Base-by-base conservation (phyloP, 2,329 filamentous ascomycete species). In the Aureobasidium sp. region DNA sequence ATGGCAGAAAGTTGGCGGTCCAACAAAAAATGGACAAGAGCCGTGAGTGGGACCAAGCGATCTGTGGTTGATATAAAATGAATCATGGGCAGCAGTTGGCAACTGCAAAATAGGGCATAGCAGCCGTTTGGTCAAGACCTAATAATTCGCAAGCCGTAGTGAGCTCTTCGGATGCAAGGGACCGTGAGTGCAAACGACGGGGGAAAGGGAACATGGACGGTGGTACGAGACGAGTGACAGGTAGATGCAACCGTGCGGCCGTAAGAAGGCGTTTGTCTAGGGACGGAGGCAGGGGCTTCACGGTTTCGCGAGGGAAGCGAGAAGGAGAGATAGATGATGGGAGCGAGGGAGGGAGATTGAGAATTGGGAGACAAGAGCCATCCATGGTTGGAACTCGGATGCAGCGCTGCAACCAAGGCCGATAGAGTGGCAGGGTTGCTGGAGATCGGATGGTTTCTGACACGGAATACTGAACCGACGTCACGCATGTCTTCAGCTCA, bases 201-300 rank as follows among this genome's bases (percentile, higher is more conserved):
- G 55, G 57, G 32, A 59, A 49, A 15, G 57, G 21, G 57, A 50
- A 50, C 54, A 44, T 45, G 29, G 42, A 10, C 54, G 34, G 34
- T 37, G 42, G 54, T 48, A 48, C 54, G 42, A 50, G 57, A 59
- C 36, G 41, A 59, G 27, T 50, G 57, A 49, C 57, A 59, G 57
- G 57, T 42, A 59, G 16, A 34, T 16, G 27, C 39, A 44, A 45
- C 37, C 45, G 57, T 59, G 57, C 57, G 57, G 57, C 45, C 44
- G 57, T 59, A 50, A 42, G 32, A 41, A 21, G 44, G 34, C 44
- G 54, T 59, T 59, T 59, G 42, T 34, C 54, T 37, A 47, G 30
- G 54, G 25, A 16, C 1, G 3, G 30, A 21, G 34, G 32, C 29
- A 59, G 41, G 57, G 41, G 44, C 44, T 36, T 58, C 21, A 48